phyloP scores from a whole-genome alignment of 2,329 filamentous ascomycete genomes.

The Acrocalymma vagum region DNA sequence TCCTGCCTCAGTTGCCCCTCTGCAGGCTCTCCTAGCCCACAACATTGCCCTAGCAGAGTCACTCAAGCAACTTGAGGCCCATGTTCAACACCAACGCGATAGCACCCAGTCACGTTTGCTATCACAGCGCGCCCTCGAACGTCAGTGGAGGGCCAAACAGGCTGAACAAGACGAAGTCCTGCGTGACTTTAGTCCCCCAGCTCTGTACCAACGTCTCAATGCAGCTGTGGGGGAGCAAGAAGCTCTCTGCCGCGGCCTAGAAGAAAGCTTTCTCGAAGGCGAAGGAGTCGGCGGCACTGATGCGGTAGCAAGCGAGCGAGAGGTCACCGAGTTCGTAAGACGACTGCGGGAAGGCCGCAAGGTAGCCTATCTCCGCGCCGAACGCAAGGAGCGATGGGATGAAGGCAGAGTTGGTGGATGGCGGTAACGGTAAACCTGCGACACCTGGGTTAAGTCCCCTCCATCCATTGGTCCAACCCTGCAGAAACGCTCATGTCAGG shows the following conservation, averaged over 20 bases:
- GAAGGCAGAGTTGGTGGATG: slow-evolving; percentile 94
- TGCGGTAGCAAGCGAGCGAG: slow-evolving; percentile 74
- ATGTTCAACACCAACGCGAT: slow-evolving; percentile 69
- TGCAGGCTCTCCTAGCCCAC: slow-evolving; percentile 71
- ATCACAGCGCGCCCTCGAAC: slow-evolving; percentile 83
- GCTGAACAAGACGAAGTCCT: slow-evolving; percentile 87
- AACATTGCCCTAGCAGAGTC: slow-evolving; percentile 76
- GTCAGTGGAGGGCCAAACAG: slow-evolving; percentile 91
- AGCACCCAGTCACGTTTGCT: slow-evolving; percentile 83
- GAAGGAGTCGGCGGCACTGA: slow-evolving; percentile 51
- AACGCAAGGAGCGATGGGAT: slow-evolving; percentile 93
- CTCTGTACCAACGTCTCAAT: slow-evolving; percentile 82
- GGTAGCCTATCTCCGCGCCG: slow-evolving; percentile 79
- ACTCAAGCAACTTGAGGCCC: slow-evolving; percentile 67
- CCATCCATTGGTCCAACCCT: no score
- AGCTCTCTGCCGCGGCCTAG: slow-evolving; percentile 78
- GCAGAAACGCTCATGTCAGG: no score
- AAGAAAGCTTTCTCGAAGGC: slow-evolving; percentile 90
- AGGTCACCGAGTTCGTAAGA: slow-evolving; percentile 84
- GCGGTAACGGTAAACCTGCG: no score
- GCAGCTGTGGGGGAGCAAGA: slow-evolving; percentile 86
- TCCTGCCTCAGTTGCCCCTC: slow-evolving; percentile 67
- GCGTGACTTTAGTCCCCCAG: slow-evolving; percentile 83
- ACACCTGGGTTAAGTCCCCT: no score
- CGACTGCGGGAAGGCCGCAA: slow-evolving; percentile 82